These are phyloP conservation scores for Debaryomyces psychrophilus DNA, from an alignment of 1,139 yeast species.

Conservation along the genomic window DNA sequence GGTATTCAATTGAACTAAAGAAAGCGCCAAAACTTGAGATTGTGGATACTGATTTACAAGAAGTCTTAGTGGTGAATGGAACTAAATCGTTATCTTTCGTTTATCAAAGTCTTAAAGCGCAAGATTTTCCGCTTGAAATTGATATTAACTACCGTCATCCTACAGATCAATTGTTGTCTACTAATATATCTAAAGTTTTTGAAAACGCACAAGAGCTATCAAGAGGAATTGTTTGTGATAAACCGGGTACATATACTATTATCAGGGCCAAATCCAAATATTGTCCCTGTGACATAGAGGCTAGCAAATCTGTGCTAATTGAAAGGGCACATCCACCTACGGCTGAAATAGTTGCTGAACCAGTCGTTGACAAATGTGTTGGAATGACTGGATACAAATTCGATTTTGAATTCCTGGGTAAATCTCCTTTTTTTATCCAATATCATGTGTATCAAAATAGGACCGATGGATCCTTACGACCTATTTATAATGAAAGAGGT, in stretches of 20 bases:
- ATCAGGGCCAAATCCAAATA: slow-evolving; percentile 54
- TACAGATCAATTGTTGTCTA: slow-evolving; percentile 28
- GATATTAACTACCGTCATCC: slow-evolving; percentile 34
- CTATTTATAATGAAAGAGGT: slow-evolving; percentile 38
- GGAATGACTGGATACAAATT: slow-evolving; percentile 84
- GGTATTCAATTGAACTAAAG: slow-evolving; percentile 63
- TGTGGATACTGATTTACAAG: slow-evolving; percentile 40
- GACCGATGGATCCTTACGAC: slow-evolving; percentile 34
- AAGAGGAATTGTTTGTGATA: slow-evolving; percentile 43
- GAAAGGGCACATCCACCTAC: slow-evolving; percentile 48
- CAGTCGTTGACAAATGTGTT: slow-evolving; percentile 83
- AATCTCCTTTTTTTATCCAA: slow-evolving; percentile 75
- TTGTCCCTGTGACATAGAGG: slow-evolving; percentile 67
- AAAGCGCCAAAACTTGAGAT: slow-evolving; percentile 56
- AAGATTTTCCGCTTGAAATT: slow-evolving; percentile 54
- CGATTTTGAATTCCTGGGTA: slow-evolving; percentile 72
- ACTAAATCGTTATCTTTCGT: slow-evolving; percentile 37
- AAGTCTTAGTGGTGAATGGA: slow-evolving; percentile 46
- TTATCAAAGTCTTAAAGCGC: slow-evolving; percentile 23
- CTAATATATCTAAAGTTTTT: slow-evolving; percentile 40
- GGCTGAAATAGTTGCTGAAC: slow-evolving; percentile 54
- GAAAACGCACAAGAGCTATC: slow-evolving; percentile 31
- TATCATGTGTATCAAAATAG: slow-evolving; percentile 59
- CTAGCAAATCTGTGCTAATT: slow-evolving; percentile 25
- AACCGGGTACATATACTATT: slow-evolving; percentile 68